Base-by-base conservation (phyloP, 805 yeast genomes). In the Ogataea wickerhamii region DNA sequence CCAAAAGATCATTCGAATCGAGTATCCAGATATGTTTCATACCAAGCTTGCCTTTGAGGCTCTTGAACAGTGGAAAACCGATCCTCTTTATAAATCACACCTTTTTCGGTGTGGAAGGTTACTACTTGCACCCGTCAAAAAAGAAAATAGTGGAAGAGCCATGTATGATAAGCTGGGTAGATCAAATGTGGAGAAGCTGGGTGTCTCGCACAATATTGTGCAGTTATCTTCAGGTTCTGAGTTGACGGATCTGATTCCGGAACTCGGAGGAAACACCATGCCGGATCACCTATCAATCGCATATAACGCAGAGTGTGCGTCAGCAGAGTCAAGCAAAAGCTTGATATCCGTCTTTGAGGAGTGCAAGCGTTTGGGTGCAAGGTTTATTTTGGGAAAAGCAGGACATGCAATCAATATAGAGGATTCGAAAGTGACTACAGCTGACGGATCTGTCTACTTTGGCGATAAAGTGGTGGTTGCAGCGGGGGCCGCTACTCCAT, bases 401-500 rank as follows among this genome's bases (percentile, higher is more conserved):
- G 51, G 48, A 6, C 28, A 16, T 39, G 53, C 28, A 4, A 17
- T 12, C 7, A 21, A 33, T 14, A 23, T 55, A 10, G 25, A 32
- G 2, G 36, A 38, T 26, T 37, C 40, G 1, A 18, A 27, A n/a
- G 40, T 44, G 4, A 20, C 32, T 4, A 43, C 56, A 3, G 43
- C 49, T 18, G 52, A 48, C 32, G 67, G 68, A 2, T 33, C 45
- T 2, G 20, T 36, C 1, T 56, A 54, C 34, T 37, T 34, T 4
- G 66, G 60, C 2, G 58, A 61, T 32, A 53, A 57, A 32, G 54
- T 66, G 2, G 25, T 70, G 2, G 47, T 70, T 2, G 44, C 63
- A 1, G 32, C 56, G 21, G 75, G 74, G 17, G 72, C 74, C 0
- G 43, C 61, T 7, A 58, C 72, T 1, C 65, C 66, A 0, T 37